Evolutionary conservation across 2,329 filamentous ascomycete species (phyloP), one percentile per base, ranked within the genome.

Genomic region (Scopulariopsis brevicaulis): DNA sequence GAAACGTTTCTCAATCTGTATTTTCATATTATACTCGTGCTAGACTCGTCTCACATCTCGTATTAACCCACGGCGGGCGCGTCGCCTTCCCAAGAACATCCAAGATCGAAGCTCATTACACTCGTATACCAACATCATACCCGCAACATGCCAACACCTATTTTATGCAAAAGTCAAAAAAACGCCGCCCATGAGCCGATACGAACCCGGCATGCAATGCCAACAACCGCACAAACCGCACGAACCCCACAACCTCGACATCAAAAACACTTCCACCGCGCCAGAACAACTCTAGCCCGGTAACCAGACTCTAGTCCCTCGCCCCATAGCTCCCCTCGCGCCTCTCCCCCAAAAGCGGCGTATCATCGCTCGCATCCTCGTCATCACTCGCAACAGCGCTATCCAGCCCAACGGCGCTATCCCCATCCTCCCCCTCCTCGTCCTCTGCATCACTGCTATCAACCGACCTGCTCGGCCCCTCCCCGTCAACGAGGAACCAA

Each of bases 401-500:
- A 18, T 46, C 25, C 11, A 57, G 6, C 15, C 35, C n/a, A 20
- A 43, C 28, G 8, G 54, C 24, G 53, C 61, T 18, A 50, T 58
- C 56, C n/a, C 58, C 54, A 11, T 59, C 61, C 22, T 66, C 28
- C 28, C 8, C 64, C 0, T 69, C 67, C 4, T 70, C 72, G 5
- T 66, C 67, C 37, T 75, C 72, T 0, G 64, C 68, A 14, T 73
- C 71, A 60, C 56, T 69, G 50, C 55, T 66, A 4, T 69, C 69
- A 1, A 52, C 67, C 50, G 62, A 69, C 57, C 57, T 67, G 35
- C 62, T 70, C 68, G 70, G 90, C 75, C 89, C 89, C 10, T 90
- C 83, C 43, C 86, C 86, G 66, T 96, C 83, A 15, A 85, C 79
- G 1, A 95, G 79, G 73, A 84, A 87, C 69, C 85, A 89, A 0